These are phyloP conservation scores for Acacia melanoxylon DNA, from an alignment of 306 rosid genomes.

Conservation along the genomic window DNA sequence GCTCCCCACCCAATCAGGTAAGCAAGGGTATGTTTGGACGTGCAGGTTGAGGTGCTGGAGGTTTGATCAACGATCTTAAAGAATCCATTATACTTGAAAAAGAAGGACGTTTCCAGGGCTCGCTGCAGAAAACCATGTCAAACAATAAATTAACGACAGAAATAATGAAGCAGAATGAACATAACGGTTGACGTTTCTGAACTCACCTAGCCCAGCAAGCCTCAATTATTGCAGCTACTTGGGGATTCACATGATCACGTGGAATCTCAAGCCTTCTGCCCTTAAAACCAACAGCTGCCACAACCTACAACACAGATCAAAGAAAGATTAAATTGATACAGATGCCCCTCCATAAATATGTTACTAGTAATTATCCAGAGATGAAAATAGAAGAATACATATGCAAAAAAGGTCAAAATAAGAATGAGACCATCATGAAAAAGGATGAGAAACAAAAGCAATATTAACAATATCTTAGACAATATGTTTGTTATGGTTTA, in stretches of 20 bases:
- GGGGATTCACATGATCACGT: constrained; percentile 73
- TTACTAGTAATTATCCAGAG: constrained; percentile 6
- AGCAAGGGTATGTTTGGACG: constrained; percentile 54
- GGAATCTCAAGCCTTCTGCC: constrained; percentile 92
- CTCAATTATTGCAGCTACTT: constrained; percentile 77
- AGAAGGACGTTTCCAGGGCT: constrained; percentile 96
- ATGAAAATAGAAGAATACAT: constrained; percentile 22
- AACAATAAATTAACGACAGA: constrained; percentile 6
- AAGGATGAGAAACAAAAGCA: not conserved
- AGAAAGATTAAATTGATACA: constrained; percentile 19
- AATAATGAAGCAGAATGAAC: not conserved
- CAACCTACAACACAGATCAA: constrained; percentile 59
- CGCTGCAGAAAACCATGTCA: constrained; percentile 61
- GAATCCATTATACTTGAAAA: constrained; percentile 86
- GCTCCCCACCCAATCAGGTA: constrained; percentile 51
- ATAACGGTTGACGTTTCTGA: constrained; percentile 12
- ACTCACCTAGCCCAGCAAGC: constrained; percentile 98
- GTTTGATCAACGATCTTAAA: constrained; percentile 76
- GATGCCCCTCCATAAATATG: not conserved
- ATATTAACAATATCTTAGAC: constrained; percentile 5
- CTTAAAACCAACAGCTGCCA: constrained; percentile 95
- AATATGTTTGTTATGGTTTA: constrained; percentile 10
- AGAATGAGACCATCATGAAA: not conserved
- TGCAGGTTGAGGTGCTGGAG: constrained; percentile 69
- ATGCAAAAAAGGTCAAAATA: constrained; percentile 12